These are phyloP conservation scores for Kodamaea arcana DNA, from an alignment of 1,139 yeast species.

Conservation along the genomic window DNA sequence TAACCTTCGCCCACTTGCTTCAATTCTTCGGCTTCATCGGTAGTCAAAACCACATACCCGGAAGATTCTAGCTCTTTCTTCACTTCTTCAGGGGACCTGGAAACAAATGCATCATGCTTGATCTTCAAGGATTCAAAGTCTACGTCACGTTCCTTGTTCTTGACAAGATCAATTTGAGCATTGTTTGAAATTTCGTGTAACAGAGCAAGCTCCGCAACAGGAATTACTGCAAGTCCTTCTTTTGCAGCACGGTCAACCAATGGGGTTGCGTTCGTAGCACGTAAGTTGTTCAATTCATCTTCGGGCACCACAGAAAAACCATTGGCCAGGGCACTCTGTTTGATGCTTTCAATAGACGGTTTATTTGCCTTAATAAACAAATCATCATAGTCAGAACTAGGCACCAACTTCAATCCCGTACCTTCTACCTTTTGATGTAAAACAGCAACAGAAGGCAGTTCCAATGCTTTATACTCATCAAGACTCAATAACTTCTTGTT, in stretches of 20 bases:
- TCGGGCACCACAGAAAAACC: conserved; percentile 27
- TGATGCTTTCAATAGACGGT: conserved; percentile 33
- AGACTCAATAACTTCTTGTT: conserved; percentile 6
- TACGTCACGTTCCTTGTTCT: conserved; percentile 12
- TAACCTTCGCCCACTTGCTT: conserved; percentile 13
- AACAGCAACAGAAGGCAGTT: conserved; percentile 9
- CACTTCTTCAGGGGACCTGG: conserved; percentile 17
- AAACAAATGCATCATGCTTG: conserved; percentile 8
- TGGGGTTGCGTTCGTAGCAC: conserved; percentile 8
- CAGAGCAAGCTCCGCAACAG: conserved; percentile 21
- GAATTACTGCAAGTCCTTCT: conserved; percentile 24
- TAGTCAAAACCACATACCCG: conserved; percentile 7
- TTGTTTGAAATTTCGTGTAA: conserved; percentile 10
- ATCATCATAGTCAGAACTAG: conserved; percentile 27
- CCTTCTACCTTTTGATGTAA: conserved; percentile 23
- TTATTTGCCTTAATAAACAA: conserved; percentile 33
- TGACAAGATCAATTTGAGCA: conserved; percentile 6
- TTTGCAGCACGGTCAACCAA: conserved; percentile 15
- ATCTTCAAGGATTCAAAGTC: conserved; percentile 9
- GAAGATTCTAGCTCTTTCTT: conserved; percentile 2
- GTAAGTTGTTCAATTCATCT: conserved; percentile 21
- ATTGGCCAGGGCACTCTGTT: conserved; percentile 22
- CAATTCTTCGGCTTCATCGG: conserved; percentile 7
- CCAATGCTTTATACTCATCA: conserved; percentile 6
- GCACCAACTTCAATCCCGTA: conserved; percentile 21